Conservation (phyloP, 1,284 basidiomycete species). For the Ustilago nuda region DNA sequence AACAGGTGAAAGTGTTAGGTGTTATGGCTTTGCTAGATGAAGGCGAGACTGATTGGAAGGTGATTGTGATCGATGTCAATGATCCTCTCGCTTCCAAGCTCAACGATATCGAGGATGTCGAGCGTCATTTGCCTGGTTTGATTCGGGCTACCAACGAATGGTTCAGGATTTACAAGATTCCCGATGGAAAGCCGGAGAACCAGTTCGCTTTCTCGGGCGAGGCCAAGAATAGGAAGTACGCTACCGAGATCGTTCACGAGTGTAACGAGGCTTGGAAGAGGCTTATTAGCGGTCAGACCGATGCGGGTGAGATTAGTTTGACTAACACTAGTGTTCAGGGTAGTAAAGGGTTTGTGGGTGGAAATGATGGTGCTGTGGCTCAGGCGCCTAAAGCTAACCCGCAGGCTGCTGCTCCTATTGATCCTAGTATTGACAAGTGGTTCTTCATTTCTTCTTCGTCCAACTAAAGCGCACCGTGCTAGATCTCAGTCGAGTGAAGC, state of each 20-base stretch:
- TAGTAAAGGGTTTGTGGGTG: conserved; percentile 77
- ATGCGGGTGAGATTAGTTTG: conserved; percentile 68
- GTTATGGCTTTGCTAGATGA: conserved; percentile 88
- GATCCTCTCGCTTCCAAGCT: conserved; percentile 96
- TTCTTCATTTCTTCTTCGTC: conserved; percentile 65
- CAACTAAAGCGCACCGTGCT: conserved; percentile 22
- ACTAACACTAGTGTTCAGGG: conserved; percentile 77
- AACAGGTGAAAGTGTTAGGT: conserved; percentile 99
- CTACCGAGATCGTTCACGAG: conserved; percentile 97
- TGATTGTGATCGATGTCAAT: conserved; percentile 87
- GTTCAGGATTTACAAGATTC: conserved; percentile 89
- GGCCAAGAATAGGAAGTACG: conserved; percentile 97
- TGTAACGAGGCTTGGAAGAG: conserved; percentile 99
- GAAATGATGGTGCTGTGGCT: conserved; percentile 77
- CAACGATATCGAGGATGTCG: conserved; percentile 99
- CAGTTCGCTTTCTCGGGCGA: conserved; percentile 99
- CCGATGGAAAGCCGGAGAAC: conserved; percentile 99
- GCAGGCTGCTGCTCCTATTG: conserved; percentile 67
- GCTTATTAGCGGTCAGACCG: conserved; percentile 81
- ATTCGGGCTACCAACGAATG: conserved; percentile 83
- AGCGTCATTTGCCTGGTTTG: conserved; percentile 95
- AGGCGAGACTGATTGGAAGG: conserved; percentile 68
- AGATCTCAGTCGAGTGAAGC: neutral
- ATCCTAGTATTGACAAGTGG: conserved; percentile 69
- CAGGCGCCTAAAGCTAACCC: conserved; percentile 80